A percentile compares a stretch with the other conserved stretches of the same genome.
Evolutionary conservation across 148 eudicot species (phyloP).

Genomic region (Mesembryanthemum crystallinum): DNA sequence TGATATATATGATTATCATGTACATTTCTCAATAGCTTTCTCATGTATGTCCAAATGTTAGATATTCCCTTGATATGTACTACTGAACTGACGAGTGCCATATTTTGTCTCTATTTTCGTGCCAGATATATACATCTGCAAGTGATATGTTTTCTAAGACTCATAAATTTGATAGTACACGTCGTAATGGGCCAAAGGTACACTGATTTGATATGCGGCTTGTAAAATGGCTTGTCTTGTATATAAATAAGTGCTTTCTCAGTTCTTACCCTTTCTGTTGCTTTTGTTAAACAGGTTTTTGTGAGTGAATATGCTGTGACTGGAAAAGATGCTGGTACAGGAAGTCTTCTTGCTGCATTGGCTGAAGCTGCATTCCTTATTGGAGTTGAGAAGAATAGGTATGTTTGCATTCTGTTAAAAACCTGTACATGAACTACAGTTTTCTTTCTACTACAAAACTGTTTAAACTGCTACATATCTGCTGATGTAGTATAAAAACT

Average conservation of each 20-base stretch:
- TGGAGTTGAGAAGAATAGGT: constrained; percentile 87
- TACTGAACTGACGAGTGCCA: background rate
- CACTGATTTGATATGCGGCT: background rate
- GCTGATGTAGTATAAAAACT: background rate
- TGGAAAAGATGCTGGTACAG: constrained; percentile 64
- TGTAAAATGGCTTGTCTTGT: background rate
- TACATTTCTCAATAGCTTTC: constrained; percentile 32
- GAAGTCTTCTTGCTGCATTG: constrained; percentile 78
- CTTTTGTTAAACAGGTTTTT: constrained; percentile 60
- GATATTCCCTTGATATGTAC: background rate
- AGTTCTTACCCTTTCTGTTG: constrained; percentile 17
- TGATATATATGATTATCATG: constrained; percentile 85
- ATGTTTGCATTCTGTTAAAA: background rate
- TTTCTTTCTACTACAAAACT: background rate
- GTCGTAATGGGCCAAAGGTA: constrained; percentile 77
- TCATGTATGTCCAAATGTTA: background rate
- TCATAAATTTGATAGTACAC: constrained; percentile 51
- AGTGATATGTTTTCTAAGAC: constrained; percentile 47
- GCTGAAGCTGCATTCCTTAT: constrained; percentile 94
- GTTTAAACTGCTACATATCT: background rate
- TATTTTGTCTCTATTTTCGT: constrained; percentile 11
- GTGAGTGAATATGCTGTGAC: constrained; percentile 96
- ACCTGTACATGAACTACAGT: background rate
- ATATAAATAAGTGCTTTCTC: constrained; percentile 12
- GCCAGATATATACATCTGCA: constrained; percentile 57